Percentiles rank a stretch among this genome's conserved stretches.
Evolutionary conservation across 345 rosid genomes (phyloP).

Genomic region (Corchorus olitorius): DNA sequence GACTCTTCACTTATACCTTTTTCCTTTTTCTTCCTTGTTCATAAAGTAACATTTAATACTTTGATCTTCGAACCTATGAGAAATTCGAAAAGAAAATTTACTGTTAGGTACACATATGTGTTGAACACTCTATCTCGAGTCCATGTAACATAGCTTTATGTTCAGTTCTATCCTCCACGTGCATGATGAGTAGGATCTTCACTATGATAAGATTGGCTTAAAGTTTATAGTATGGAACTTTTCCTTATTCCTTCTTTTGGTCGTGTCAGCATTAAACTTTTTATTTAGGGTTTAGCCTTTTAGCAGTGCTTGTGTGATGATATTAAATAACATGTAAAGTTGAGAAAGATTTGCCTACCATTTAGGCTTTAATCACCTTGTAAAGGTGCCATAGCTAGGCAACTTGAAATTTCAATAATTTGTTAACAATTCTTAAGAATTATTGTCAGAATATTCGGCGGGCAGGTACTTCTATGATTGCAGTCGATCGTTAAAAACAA

Average conservation of each 20-base stretch:
- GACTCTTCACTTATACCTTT: no score
- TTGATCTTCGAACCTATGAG: no score
- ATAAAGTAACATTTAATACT: no score
- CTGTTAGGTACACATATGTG: no score
- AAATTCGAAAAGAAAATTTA: no score
- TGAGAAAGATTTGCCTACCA: constrained; percentile 3
- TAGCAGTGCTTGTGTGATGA: background rate
- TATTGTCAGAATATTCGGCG: background rate
- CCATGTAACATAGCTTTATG: background rate
- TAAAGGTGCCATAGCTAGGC: background rate
- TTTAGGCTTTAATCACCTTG: background rate
- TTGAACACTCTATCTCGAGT: no score
- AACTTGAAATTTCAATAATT: background rate
- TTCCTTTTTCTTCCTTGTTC: no score
- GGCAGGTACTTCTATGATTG: constrained; percentile 12
- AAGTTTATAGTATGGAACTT: background rate
- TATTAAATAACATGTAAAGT: background rate
- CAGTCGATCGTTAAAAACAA: background rate
- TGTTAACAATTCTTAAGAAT: background rate
- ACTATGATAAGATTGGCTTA: background rate
- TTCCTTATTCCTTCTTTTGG: background rate
- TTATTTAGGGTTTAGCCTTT: background rate
- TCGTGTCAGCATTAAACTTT: no score
- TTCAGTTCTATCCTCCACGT: background rate
- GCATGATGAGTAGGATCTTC: background rate